Evolutionary conservation across 805 yeast species (phyloP), one percentile per base, ranked within the genome.

Genomic region (Candida saitoana): DNA sequence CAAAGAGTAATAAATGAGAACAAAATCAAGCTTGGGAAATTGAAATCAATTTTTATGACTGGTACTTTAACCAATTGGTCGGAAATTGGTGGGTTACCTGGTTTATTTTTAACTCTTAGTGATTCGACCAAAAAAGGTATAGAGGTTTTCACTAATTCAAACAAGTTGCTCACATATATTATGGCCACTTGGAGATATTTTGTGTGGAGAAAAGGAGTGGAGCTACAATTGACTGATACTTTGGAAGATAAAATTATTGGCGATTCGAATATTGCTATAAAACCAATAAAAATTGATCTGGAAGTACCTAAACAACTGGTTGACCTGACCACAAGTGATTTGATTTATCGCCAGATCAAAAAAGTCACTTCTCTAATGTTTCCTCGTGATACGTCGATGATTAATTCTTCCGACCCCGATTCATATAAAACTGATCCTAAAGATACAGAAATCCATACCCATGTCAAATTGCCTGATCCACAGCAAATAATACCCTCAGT

Each of bases 51-150:
- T 3, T 90, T 87, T 53, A 55, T 93, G 3, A 81, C 96, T 0
- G 99, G 99, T 2, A 67, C 67, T n/a, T 47, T 86, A 8, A 47
- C 57, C 16, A 62, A 74, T 41, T 91, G 96, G 96, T 59, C 74
- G 4, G 73, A 82, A n/a, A 65, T 88, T 2, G 87, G 95, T n/a
- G 99, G 99, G 0, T 61, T 91, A 5, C 97, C 98, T 0, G 99
- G 99, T 0, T 65, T 87, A 52, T 77, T 91, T 38, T 65, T 91
- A 39, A 87, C 97, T 0, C 70, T 85, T 11, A 80, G 87, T 43
- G 96, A 88, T 51, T 85, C 87, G 51, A 89, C 88, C 2, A 71
- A 74, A 47, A 73, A 75, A 37, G 69, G 69, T 5, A 57, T 86
- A 30, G 72, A 71, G n/a, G 63, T 87, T 0, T 73, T 63, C 51